Evolutionary conservation across 345 rosid species (phyloP), one percentile per base, ranked within the genome.

Genomic region (Camelina laxa): DNA sequence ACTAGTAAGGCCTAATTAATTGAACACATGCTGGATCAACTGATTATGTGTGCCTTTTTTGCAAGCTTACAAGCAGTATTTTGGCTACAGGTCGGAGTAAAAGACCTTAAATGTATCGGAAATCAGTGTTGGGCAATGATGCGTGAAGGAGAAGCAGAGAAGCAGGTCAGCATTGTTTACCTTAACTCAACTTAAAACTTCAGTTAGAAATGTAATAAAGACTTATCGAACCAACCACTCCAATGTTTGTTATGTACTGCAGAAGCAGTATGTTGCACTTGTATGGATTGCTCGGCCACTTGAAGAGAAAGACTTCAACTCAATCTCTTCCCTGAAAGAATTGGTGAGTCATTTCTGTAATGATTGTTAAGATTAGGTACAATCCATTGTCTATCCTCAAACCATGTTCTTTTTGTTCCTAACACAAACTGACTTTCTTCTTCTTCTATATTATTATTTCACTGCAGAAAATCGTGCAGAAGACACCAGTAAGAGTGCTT

Each of bases 91-190:
- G 91, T 90, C 16, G 83, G 85, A 33, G 83, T 94, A 56, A 91
- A 79, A 83, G 88, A 86, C 74, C 89, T 93, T 44, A 85, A 75
- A 78, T 80, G 73, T 42, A 87, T 88, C n/a, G 87, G 86, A 57
- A 84, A 82, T 82, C 81, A 89, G 27, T 91, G 89, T 50, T 93
- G 98, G 98, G 56, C 80, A 51, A 77, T 88, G 81, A 94, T 94
- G 94, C 98, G 90, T 59, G 98, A 94, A 85, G 98, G 98, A 67
- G 98, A 94, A 85, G 84, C 96, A 51, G 98, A 94, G 76, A 94
- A 94, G 75, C 97, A 91, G 96, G 97, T 67, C 35, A 38, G 13
- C 65, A 65, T 59, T 79, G 55, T 17, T 15, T 11, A 72, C 31
- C 58, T 39, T 35, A 30, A 48, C 20, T 35, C 4, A 22, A 21